Evolutionary conservation across 352 stramenopile genomes (phyloP).

Genomic region (Paralagenidium karlingii): DNA sequence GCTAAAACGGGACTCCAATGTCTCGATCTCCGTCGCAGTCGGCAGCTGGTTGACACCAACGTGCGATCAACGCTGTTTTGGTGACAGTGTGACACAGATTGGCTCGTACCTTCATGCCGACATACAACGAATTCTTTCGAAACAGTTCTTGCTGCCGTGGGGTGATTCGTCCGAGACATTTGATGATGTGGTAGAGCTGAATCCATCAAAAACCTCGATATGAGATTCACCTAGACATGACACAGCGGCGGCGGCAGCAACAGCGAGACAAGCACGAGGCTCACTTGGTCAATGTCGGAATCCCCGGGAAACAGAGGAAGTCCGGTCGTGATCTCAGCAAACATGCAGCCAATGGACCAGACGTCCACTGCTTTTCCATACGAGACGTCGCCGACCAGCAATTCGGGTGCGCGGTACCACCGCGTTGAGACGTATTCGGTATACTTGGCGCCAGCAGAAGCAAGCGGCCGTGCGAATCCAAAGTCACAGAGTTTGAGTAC

Average conservation of each 20-base stretch:
- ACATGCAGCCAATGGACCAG: slow-evolving; percentile 95
- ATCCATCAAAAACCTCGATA: background rate
- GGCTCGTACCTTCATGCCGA: slow-evolving; percentile 74
- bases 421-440: slow-evolving; percentile 88
- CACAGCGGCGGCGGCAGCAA: background rate
- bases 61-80: background rate
- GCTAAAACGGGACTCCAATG: slow-evolving; percentile 45
- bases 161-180: slow-evolving; percentile 56
- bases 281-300: slow-evolving; percentile 96
- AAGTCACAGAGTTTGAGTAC: slow-evolving; percentile 93
- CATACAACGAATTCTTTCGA: slow-evolving; percentile 68
- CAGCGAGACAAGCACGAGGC: slow-evolving; percentile 6
- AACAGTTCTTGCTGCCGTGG: slow-evolving; percentile 71
- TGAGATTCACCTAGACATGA: background rate
- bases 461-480: slow-evolving; percentile 64
- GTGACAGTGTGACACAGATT: background rate
- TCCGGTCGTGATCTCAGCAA: slow-evolving; percentile 92
- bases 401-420: slow-evolving; percentile 93
- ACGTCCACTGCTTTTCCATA: slow-evolving; percentile 97
- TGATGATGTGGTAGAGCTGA: slow-evolving; percentile 80
- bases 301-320: slow-evolving; percentile 93
- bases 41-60: slow-evolving; percentile 15
- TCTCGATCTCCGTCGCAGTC: slow-evolving; percentile 33
- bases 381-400: slow-evolving; percentile 74
- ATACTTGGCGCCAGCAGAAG: slow-evolving; percentile 52